These are phyloP conservation scores for Aeschynomene evenia DNA, from an alignment of 306 rosid species.

Conservation along the genomic window DNA sequence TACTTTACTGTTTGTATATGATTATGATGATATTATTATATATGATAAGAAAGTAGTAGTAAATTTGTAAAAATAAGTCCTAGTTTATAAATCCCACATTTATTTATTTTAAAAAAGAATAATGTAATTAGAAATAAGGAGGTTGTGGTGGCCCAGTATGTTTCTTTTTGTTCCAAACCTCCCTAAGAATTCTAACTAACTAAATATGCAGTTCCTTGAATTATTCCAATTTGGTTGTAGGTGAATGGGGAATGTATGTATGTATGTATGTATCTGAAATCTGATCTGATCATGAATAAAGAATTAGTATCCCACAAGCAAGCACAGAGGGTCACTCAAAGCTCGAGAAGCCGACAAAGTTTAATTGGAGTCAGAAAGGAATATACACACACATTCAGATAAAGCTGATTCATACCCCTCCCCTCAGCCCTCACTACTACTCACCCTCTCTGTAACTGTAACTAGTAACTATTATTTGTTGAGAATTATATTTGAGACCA, in stretches of 20 bases:
- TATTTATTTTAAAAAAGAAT: no score
- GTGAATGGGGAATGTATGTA: background rate
- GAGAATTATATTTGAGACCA: no score
- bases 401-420: slow-evolving; percentile 50
- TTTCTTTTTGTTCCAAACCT: background rate
- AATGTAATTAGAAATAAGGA: background rate
- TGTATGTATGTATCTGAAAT: no score
- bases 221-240: background rate
- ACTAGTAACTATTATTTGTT: no score
- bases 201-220: background rate
- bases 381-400: slow-evolving; percentile 30
- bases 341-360: slow-evolving; percentile 41
- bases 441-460: no score
- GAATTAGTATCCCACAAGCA: background rate
- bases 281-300: background rate
- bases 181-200: background rate
- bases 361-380: slow-evolving; percentile 29
- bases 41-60: background rate
- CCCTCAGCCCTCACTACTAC: no score
- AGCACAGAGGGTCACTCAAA: slow-evolving; percentile 19
- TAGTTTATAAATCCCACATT: background rate
- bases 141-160: background rate
- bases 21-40: no score
- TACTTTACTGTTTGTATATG: background rate
- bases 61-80: background rate